Conservation (phyloP, 371 early-diverging fungal genomes). For the Mortierella sp. region DNA sequence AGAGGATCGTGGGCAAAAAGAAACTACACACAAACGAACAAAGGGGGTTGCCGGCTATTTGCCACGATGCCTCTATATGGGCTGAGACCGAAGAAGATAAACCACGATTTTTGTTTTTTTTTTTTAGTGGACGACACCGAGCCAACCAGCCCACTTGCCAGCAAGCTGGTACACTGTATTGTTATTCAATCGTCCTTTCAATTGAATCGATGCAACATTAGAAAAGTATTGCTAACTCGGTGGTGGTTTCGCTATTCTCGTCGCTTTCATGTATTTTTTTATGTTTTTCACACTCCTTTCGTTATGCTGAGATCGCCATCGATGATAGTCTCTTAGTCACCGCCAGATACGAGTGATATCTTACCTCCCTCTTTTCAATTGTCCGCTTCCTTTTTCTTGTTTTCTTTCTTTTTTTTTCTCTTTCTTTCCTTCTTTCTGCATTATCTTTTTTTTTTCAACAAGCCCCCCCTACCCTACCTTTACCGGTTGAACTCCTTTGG, state of each 20-base stretch:
- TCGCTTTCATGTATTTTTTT: no score
- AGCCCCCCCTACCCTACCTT: background rate
- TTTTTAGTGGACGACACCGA: background rate
- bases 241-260: no score
- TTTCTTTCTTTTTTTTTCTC: background rate
- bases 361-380: background rate
- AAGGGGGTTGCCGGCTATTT: background rate
- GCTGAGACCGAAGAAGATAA: background rate
- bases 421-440: constrained; percentile 3
- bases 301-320: constrained; percentile 16
- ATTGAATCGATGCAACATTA: background rate
- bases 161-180: background rate
- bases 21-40: background rate
- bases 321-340: constrained; percentile 16
- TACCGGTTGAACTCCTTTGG: constrained; percentile 5
- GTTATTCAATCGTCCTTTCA: background rate
- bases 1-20: background rate
- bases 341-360: background rate
- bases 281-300: constrained; percentile 16
- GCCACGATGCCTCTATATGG: background rate
- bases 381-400: background rate
- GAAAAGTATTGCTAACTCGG: constrained; percentile 5
- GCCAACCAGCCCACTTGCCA: background rate
- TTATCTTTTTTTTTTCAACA: background rate
- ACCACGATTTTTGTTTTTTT: background rate